phyloP scores from a whole-genome alignment of 2,329 filamentous ascomycete species.

The Rhynchosporium graminicola region DNA sequence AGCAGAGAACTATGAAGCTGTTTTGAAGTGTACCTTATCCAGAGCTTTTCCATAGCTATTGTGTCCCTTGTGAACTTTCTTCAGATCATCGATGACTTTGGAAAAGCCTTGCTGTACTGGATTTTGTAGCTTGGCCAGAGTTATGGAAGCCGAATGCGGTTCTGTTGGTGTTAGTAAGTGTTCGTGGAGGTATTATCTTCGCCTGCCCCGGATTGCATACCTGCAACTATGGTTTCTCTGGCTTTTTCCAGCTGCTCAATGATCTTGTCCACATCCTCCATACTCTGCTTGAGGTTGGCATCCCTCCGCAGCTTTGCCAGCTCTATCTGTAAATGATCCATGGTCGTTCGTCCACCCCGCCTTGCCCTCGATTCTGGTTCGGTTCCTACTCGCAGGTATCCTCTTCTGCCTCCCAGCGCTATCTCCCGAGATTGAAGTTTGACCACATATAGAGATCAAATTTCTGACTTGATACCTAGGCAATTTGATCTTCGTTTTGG shows the following conservation, averaged over 20 bases:
- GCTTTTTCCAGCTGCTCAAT: constrained; percentile 76
- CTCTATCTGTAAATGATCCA: constrained; percentile 40
- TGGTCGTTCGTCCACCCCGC: constrained; percentile 33
- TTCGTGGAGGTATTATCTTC: neutral
- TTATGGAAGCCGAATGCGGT: constrained; percentile 69
- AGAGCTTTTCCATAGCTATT: constrained; percentile 83
- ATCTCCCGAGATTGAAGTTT: constrained; percentile 13
- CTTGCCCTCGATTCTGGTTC: constrained; percentile 4
- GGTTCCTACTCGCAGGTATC: neutral
- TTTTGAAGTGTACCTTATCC: constrained; percentile 62
- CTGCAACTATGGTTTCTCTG: constrained; percentile 69
- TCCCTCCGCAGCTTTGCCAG: constrained; percentile 38
- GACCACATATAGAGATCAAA: constrained; percentile 18
- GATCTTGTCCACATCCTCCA: constrained; percentile 79
- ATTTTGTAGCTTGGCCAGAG: constrained; percentile 81
- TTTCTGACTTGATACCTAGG: neutral
- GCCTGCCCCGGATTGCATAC: constrained; percentile 48
- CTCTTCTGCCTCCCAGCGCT: constrained; percentile 18
- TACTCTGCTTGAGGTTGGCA: constrained; percentile 39
- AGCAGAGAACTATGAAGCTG: constrained; percentile 15
- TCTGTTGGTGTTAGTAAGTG: constrained; percentile 47
- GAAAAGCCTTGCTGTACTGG: constrained; percentile 82
- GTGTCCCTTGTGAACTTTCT: constrained; percentile 78
- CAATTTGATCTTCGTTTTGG: neutral
- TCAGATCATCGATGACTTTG: constrained; percentile 75